Evolutionary conservation across 345 rosid genomes (phyloP).

Genomic region (Eucalyptus coolabah): DNA sequence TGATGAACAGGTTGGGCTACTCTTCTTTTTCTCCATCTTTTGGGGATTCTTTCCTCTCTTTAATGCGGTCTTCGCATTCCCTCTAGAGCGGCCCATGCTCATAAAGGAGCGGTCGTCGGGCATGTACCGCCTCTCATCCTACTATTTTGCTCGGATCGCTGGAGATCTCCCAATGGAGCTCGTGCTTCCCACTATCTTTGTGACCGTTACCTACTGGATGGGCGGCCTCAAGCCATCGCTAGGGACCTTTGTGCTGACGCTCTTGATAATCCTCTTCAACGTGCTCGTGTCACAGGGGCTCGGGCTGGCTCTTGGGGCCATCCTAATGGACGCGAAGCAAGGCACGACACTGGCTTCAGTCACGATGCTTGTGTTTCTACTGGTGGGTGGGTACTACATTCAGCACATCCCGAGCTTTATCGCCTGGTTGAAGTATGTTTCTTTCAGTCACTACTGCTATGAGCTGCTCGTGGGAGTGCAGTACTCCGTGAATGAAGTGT

Average conservation of each 20-base stretch:
- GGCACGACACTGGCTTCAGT: conserved; percentile 81
- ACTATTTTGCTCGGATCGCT: conserved; percentile 54
- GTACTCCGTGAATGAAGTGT: conserved; percentile 49
- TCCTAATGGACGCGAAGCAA: conserved; percentile 74
- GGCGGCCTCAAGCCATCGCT: conserved; percentile 83
- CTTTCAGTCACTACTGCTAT: conserved; percentile 83
- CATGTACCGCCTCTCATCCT: conserved; percentile 87
- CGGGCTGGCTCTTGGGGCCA: conserved; percentile 80
- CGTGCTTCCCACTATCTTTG: conserved; percentile 71
- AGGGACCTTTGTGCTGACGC: conserved; percentile 50
- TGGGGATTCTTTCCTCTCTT: conserved; percentile 91
- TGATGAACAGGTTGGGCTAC: conserved; percentile 57
- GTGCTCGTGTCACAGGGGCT: conserved; percentile 83
- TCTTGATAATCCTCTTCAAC: conserved; percentile 51
- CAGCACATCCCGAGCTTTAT: conserved; percentile 72
- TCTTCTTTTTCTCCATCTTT: conserved; percentile 86
- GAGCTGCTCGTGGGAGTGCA: conserved; percentile 76
- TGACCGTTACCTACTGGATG: conserved; percentile 84
- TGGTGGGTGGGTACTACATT: conserved; percentile 88
- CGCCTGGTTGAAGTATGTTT: conserved; percentile 82
- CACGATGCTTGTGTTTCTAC: conserved; percentile 67
- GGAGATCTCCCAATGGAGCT: conserved; percentile 99
- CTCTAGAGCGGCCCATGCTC: conserved; percentile 84
- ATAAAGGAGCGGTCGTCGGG: conserved; percentile 81
- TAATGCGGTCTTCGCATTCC: conserved; percentile 77